Conservation (phyloP, 768 basidiomycete genomes). For the Calocybe gangraenosa region DNA sequence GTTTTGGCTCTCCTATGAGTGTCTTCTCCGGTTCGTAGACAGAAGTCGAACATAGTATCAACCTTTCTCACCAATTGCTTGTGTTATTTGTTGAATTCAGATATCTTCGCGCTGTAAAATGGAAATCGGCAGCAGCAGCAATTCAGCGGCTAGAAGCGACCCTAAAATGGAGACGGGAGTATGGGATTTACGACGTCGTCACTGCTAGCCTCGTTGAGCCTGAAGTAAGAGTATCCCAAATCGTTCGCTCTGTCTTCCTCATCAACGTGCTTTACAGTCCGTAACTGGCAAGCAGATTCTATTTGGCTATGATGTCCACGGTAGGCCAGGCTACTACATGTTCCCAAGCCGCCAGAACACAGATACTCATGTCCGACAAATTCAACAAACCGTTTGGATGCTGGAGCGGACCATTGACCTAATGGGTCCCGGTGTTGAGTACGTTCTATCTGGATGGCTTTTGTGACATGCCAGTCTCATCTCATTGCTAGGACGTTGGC, state of each 20-base stretch:
- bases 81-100: conserved; percentile 35
- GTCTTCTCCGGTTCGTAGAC: conserved; percentile 54
- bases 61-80: not conserved
- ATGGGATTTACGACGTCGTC: conserved; percentile 61
- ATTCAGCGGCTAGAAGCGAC: conserved; percentile 70
- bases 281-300: conserved; percentile 79
- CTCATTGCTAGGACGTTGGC: conserved; percentile 47
- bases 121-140: conserved; percentile 52
- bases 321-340: conserved; percentile 70
- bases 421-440: conserved; percentile 83
- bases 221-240: conserved; percentile 49
- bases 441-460: conserved; percentile 19
- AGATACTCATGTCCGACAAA: conserved; percentile 58
- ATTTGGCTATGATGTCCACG: conserved; percentile 68
- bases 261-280: conserved; percentile 34
- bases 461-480: not conserved
- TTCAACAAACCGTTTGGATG: conserved; percentile 73
- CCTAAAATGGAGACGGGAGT: conserved; percentile 77
- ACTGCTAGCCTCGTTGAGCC: conserved; percentile 63
- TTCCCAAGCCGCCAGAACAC: conserved; percentile 75
- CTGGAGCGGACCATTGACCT: conserved; percentile 74
- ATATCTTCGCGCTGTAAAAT: conserved; percentile 76
- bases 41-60: not conserved
- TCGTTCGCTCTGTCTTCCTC: conserved; percentile 3
- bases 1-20: conserved; percentile 81